Percentiles rank a stretch among this genome's conserved stretches.
Evolutionary conservation across 805 yeast genomes (phyloP).

Genomic region (Kregervanrija delftensis): DNA sequence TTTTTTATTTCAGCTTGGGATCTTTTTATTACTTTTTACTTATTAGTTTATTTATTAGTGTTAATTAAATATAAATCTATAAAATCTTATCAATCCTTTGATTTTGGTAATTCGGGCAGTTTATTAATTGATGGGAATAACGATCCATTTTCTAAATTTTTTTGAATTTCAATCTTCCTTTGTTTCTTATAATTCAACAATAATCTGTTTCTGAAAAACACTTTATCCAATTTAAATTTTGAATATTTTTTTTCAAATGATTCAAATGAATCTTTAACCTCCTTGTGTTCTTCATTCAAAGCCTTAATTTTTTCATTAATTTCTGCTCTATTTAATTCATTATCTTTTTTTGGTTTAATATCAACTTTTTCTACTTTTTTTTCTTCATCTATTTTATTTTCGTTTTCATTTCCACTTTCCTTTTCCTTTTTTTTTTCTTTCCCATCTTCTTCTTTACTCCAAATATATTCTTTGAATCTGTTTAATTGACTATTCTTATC

Average conservation of each 20-base stretch:
- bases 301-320: conserved; percentile 7
- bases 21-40: neutral
- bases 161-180: conserved; percentile 24
- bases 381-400: conserved; percentile 1
- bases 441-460: conserved; percentile 13
- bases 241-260: conserved; percentile 28
- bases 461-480: conserved; percentile 20
- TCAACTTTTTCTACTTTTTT: conserved; percentile 6
- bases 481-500: conserved; percentile 19
- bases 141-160: conserved; percentile 29
- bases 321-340: conserved; percentile 1
- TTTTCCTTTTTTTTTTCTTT: conserved; percentile 6
- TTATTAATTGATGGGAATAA: conserved; percentile 33
- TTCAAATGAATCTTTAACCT: conserved; percentile 3
- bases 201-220: conserved; percentile 36
- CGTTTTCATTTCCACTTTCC: neutral
- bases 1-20: neutral
- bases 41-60: neutral
- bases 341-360: neutral
- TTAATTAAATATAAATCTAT: neutral
- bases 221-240: conserved; percentile 32
- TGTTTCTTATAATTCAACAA: conserved; percentile 30
- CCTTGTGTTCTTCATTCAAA: conserved; percentile 6
- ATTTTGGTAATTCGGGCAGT: conserved; percentile 12
- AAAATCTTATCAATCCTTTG: neutral